Evolutionary conservation across 164 flowering plant species (phyloP).

Genomic region (Pachysandra terminalis): DNA sequence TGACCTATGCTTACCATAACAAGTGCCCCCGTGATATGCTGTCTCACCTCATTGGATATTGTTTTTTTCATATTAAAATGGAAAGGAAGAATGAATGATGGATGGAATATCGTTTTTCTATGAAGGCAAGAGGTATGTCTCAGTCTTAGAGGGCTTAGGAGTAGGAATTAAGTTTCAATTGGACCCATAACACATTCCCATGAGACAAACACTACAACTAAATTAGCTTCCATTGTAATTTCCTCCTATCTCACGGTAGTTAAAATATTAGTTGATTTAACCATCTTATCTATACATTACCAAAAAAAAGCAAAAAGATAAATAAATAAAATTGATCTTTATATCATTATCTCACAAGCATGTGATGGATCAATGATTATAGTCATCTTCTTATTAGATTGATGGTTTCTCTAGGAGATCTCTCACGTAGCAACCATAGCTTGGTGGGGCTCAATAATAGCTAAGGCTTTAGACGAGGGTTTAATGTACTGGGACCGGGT

Average conservation of each 20-base stretch:
- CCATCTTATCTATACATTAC: not conserved
- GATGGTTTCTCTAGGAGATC: not conserved
- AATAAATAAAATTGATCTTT: too few relatives aligned
- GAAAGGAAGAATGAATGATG: constrained; percentile 2
- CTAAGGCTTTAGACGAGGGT: too few relatives aligned
- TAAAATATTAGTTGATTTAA: not conserved
- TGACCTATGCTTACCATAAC: too few relatives aligned
- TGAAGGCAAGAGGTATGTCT: constrained; percentile 44
- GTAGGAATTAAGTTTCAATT: constrained; percentile 42
- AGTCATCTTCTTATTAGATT: not conserved
- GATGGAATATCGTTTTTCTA: constrained; percentile 56
- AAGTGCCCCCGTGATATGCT: too few relatives aligned
- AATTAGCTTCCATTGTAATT: not conserved
- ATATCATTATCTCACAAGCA: not conserved
- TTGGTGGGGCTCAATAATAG: too few relatives aligned
- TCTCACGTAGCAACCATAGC: not conserved
- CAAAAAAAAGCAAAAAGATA: too few relatives aligned
- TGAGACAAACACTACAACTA: constrained; percentile 53
- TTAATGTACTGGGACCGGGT: too few relatives aligned
- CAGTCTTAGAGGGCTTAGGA: constrained; percentile 24
- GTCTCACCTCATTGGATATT: too few relatives aligned
- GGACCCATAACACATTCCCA: constrained; percentile 25
- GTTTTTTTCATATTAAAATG: too few relatives aligned
- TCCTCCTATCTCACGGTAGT: too few relatives aligned
- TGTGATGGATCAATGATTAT: not conserved